Percentiles rank a stretch among this genome's conserved stretches.
Evolutionary conservation across 208 protist species (phyloP).

Genomic region (Porcisia deanei): DNA sequence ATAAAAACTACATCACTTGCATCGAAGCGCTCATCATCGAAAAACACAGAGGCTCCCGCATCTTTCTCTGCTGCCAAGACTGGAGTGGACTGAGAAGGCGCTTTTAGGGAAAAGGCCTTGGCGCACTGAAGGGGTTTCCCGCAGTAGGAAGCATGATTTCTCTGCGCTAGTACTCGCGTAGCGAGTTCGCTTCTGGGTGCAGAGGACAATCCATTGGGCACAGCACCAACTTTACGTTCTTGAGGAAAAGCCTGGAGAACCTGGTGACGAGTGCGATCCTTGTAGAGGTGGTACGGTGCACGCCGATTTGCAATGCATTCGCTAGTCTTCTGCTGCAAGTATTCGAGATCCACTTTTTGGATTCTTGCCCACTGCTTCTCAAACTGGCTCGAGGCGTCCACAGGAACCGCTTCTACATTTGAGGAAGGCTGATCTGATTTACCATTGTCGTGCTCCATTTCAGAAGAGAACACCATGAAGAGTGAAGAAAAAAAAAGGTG

Average conservation of each 20-base stretch:
- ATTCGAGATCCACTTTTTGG: conserved; percentile 5
- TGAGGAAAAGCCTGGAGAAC: not conserved
- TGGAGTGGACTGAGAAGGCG: not conserved
- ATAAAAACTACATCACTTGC: conserved; percentile 7
- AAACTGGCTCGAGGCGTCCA: not conserved
- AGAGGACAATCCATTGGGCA: conserved; percentile 2
- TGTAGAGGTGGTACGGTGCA: conserved; percentile 1
- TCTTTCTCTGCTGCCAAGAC: not conserved
- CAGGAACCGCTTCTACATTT: not conserved
- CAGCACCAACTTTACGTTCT: not conserved
- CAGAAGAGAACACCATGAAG: not conserved
- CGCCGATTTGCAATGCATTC: conserved; percentile 15
- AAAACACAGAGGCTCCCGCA: conserved; percentile 6
- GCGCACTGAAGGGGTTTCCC: conserved; percentile 4
- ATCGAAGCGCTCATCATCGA: conserved; percentile 17
- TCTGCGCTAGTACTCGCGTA: conserved; percentile 9
- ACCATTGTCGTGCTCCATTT: conserved; percentile 12
- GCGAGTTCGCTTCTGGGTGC: conserved; percentile 15
- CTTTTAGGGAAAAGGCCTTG: conserved; percentile 5
- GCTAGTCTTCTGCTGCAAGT: conserved; percentile 12
- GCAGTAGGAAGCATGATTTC: not conserved
- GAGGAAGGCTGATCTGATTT: not conserved
- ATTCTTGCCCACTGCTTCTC: conserved; percentile 20
- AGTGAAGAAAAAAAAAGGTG: not conserved
- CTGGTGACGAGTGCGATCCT: not conserved